Evolutionary conservation across 2,329 filamentous ascomycete genomes (phyloP), one percentile per base, ranked within the genome.

Genomic region (Trichoderma koningiopsis): DNA sequence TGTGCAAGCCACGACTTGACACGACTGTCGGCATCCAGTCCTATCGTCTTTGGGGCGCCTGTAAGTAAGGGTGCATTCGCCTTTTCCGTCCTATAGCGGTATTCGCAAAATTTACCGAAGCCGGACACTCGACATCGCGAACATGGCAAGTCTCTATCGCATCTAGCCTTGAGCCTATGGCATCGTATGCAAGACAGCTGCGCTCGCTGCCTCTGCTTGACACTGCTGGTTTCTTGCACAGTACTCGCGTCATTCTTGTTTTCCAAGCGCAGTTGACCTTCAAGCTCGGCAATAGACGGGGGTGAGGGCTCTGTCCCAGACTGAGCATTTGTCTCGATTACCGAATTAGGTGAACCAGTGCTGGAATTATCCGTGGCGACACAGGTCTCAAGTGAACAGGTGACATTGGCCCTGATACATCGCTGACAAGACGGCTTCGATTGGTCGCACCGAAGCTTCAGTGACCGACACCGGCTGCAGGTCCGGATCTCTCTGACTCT

Each of bases 101-200:
- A 49, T 10, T 49, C 47, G 22, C 47, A 49, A 13, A 24, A 49
- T 24, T 49, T 49, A 13, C 56, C 56, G 33, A 35, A 59, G 33
- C 56, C 56, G 16, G 56, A 59, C 14, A 40, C 14, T 22, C 56
- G 56, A 16, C 56, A 59, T 40, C 56, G n/a, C 13, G 33, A 59
- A 16, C 56, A 59, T 35, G 56, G 56, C 2, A 59, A 16, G 22
- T 37, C 56, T 35, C 37, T 59, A 24, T 59, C 56, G 29, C 56
- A 59, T 22, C 37, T 59, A 22, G 40, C 56, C 14, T 59, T 59
- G 56, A 59, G 56, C 40, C 56, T 33, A 27, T 40, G 56, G 35
- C 56, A 59, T 40, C 56, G 56, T 59, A 40, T 59, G 14, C 56
- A 59, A 40, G 56, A 59, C 1, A 59, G 33, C 16, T 59, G 56